These are phyloP conservation scores for Lithospermum erythrorhizon DNA, from an alignment of 257 asterid species.

Conservation along the genomic window DNA sequence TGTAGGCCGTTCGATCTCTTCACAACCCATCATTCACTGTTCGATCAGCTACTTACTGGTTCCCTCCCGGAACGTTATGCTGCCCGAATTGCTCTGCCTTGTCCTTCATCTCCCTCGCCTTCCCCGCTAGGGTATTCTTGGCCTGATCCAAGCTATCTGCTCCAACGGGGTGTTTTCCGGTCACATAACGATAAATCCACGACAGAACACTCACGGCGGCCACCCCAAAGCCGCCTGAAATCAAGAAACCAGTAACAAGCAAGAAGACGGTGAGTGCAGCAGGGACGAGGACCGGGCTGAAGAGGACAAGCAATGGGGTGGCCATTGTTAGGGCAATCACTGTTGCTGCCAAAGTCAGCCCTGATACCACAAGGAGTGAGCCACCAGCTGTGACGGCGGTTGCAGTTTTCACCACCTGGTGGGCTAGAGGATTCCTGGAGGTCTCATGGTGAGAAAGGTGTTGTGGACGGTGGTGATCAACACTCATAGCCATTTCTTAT, in stretches of 20 bases:
- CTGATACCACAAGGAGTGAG: constrained; percentile 51
- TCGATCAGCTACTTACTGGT: not conserved
- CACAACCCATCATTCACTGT: no score
- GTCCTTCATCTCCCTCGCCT: constrained; percentile 66
- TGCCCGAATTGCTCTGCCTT: constrained; percentile 32
- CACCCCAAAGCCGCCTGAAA: constrained; percentile 69
- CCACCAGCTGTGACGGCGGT: constrained; percentile 71
- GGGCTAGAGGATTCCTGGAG: constrained; percentile 26
- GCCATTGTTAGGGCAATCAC: constrained; percentile 58
- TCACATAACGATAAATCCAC: constrained; percentile 57
- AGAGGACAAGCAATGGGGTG: constrained; percentile 65
- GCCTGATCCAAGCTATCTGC: constrained; percentile 45
- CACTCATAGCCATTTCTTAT: not conserved
- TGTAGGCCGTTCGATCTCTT: not conserved
- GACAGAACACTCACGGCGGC: constrained; percentile 60
- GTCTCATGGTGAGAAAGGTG: not conserved
- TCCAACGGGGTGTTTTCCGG: constrained; percentile 52
- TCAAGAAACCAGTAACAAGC: constrained; percentile 43
- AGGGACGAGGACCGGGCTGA: constrained; percentile 78
- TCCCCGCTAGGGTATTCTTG: constrained; percentile 30
- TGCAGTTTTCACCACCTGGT: constrained; percentile 47
- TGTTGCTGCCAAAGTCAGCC: constrained; percentile 49
- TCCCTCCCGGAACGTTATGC: constrained; percentile 9
- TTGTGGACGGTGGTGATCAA: not conserved
- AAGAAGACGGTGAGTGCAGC: constrained; percentile 37